These are phyloP conservation scores for Diplocarpon rosae DNA, from an alignment of 2,329 filamentous ascomycete genomes.

Conservation along the genomic window DNA sequence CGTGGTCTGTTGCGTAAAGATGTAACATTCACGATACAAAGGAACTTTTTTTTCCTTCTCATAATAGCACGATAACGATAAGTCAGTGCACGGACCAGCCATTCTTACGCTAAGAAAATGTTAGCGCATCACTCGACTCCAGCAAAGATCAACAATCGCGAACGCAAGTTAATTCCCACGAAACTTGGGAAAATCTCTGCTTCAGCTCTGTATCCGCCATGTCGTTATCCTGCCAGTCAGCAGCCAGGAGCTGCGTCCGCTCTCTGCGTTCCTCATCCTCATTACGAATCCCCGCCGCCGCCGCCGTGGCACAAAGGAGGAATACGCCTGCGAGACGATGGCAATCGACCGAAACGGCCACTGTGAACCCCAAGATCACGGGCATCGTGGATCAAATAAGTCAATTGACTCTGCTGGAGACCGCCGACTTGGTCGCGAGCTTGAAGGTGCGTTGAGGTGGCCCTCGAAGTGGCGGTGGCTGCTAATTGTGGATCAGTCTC, in stretches of 20 bases:
- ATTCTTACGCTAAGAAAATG: background rate
- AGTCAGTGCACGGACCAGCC: background rate
- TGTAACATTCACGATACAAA: slow-evolving; percentile 1
- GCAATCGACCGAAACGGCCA: slow-evolving; percentile 69
- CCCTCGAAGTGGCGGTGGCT: background rate
- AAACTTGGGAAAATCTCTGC: background rate
- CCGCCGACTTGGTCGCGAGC: slow-evolving; percentile 85
- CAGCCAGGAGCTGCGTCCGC: slow-evolving; percentile 53
- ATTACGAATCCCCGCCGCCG: slow-evolving; percentile 35
- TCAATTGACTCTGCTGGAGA: slow-evolving; percentile 94
- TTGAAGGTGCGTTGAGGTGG: slow-evolving; percentile 60
- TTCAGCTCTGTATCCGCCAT: slow-evolving; percentile 33
- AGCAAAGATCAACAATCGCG: slow-evolving; percentile 1
- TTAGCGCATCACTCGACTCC: slow-evolving; percentile 1
- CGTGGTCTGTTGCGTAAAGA: slow-evolving; percentile 8
- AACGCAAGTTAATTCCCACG: slow-evolving; percentile 5
- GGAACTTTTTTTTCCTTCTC: slow-evolving; percentile 12
- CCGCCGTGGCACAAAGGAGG: slow-evolving; percentile 36
- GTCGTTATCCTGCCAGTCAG: slow-evolving; percentile 52
- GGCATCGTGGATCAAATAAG: slow-evolving; percentile 98
- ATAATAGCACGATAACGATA: slow-evolving; percentile 3
- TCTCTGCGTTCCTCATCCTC: slow-evolving; percentile 43
- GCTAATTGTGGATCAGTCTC: slow-evolving; percentile 48
- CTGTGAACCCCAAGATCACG: slow-evolving; percentile 79
- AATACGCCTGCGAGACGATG: slow-evolving; percentile 56